A percentile compares a stretch with the other conserved stretches of the same genome.
phyloP scores from a whole-genome alignment of 768 basidiomycete genomes.

The Suillus clintonianus region DNA sequence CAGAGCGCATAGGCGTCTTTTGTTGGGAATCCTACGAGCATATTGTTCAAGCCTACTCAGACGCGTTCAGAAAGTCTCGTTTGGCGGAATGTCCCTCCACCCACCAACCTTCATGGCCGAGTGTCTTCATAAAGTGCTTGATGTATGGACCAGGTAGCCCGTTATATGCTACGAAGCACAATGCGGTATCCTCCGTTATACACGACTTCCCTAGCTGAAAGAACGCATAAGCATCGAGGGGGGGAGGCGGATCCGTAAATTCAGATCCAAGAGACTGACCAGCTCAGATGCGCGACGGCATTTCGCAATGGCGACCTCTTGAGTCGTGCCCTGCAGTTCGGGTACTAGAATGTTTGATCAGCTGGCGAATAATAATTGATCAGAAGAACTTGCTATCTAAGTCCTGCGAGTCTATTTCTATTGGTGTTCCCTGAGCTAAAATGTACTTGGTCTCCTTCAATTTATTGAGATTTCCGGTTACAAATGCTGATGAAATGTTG shows the following conservation, averaged over 20 bases:
- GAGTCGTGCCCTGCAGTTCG: slow-evolving; percentile 91
- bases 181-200: slow-evolving; percentile 92
- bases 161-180: slow-evolving; percentile 85
- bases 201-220: slow-evolving; percentile 51
- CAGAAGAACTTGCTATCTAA: slow-evolving; percentile 66
- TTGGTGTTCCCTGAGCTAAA: slow-evolving; percentile 61
- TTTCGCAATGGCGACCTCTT: slow-evolving; percentile 87
- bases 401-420: slow-evolving; percentile 75
- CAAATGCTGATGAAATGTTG: slow-evolving; percentile 64
- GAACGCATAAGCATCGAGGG: slow-evolving; percentile 4
- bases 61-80: not conserved
- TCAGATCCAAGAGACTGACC: slow-evolving; percentile 38
- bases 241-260: not conserved
- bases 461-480: slow-evolving; percentile 94
- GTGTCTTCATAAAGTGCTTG: slow-evolving; percentile 81
- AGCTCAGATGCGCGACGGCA: slow-evolving; percentile 83
- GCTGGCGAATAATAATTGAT: not conserved
- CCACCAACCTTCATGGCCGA: slow-evolving; percentile 79
- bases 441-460: slow-evolving; percentile 86
- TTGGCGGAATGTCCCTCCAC: not conserved
- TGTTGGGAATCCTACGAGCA: slow-evolving; percentile 76
- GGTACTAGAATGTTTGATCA: slow-evolving; percentile 57
- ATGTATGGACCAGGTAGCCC: slow-evolving; percentile 98
- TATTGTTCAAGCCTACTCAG: slow-evolving; percentile 67
- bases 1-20: slow-evolving; percentile 88